phyloP scores from a whole-genome alignment of 2,329 filamentous ascomycete genomes.

The Diplodia seriata region DNA sequence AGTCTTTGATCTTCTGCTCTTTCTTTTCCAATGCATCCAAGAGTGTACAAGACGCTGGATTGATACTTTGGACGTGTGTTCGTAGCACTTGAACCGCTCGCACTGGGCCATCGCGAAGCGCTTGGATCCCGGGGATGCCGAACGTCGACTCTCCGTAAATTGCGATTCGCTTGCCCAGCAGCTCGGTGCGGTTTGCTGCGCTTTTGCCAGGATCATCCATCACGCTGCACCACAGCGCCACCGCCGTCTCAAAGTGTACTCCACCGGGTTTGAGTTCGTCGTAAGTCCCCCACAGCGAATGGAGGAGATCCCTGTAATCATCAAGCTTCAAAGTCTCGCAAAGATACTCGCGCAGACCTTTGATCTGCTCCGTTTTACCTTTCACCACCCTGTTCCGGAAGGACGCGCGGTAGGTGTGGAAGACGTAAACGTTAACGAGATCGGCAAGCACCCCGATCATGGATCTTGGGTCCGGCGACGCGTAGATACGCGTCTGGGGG shows the following conservation, averaged over 20 bases:
- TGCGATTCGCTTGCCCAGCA: not conserved
- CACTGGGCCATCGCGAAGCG: not conserved
- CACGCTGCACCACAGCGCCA: not conserved
- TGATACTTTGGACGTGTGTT: not conserved
- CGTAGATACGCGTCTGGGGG: not conserved
- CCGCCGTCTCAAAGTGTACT: not conserved
- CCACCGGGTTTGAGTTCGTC: not conserved
- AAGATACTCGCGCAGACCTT: not conserved
- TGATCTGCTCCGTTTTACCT: not conserved
- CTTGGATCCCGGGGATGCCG: not conserved
- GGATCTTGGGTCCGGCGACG: not conserved
- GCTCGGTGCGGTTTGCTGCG: not conserved
- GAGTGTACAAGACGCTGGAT: not conserved
- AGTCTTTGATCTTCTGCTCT: not conserved
- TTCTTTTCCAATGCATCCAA: not conserved
- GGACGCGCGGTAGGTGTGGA: not conserved
- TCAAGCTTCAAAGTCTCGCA: not conserved
- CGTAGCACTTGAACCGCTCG: not conserved
- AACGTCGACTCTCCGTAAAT: not conserved
- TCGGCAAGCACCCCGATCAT: not conserved
- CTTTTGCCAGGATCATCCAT: not conserved
- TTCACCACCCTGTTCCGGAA: not conserved
- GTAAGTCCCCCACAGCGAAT: not conserved
- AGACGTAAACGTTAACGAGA: not conserved
- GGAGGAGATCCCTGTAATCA: not conserved